Percentiles rank a stretch among this genome's conserved stretches.
Evolutionary conservation across 345 rosid genomes (phyloP).

Genomic region (Rhizophora mangle): DNA sequence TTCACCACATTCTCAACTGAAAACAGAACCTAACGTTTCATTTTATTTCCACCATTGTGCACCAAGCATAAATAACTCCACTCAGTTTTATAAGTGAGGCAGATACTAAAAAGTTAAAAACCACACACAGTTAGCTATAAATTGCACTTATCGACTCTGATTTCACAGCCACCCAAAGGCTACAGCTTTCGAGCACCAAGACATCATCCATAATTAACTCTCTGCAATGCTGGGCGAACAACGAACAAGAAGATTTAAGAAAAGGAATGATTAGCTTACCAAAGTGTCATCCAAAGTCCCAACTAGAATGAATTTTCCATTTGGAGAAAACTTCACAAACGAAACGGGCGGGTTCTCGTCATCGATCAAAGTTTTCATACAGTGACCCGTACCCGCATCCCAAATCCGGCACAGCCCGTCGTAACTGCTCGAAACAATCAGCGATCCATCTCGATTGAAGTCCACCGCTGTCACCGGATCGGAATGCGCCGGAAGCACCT

Average conservation of each 20-base stretch:
- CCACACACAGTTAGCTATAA: background rate
- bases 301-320: slow-evolving; percentile 89
- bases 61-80: background rate
- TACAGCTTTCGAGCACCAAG: too few relatives aligned
- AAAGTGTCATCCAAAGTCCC: slow-evolving; percentile 82
- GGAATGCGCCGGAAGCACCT: slow-evolving; percentile 90
- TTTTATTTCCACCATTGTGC: background rate
- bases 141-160: too few relatives aligned
- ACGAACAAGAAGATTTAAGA: too few relatives aligned
- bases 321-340: slow-evolving; percentile 80
- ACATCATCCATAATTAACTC: too few relatives aligned
- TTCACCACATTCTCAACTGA: background rate
- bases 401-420: slow-evolving; percentile 89
- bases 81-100: background rate
- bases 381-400: slow-evolving; percentile 89
- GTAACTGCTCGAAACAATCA: slow-evolving; percentile 84
- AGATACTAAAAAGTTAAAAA: background rate
- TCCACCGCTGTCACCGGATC: slow-evolving; percentile 92
- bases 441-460: slow-evolving; percentile 74
- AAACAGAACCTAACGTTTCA: background rate
- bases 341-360: slow-evolving; percentile 96
- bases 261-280: slow-evolving; percentile 36
- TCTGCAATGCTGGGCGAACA: too few relatives aligned
- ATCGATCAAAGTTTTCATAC: slow-evolving; percentile 77
- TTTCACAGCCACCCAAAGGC: too few relatives aligned